A percentile compares a stretch with the other conserved stretches of the same genome.
Conservation (phyloP, 2,329 filamentous ascomycete species). For the Tolypocladium ovalisporum region DNA sequence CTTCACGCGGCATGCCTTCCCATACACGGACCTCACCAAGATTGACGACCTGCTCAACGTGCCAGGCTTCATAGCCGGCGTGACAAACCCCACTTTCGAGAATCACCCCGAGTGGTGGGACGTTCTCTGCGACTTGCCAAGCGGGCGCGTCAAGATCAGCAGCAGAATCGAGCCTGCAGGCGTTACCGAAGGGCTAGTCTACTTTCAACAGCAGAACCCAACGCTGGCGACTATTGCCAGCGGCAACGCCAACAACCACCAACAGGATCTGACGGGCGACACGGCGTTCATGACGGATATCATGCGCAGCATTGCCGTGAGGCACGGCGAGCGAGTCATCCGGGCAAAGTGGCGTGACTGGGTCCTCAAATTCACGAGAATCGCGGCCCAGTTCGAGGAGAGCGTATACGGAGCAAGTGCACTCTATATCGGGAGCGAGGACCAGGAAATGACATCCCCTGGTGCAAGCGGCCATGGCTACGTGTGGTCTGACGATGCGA, state of each 20-base stretch:
- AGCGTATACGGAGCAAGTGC: conserved; percentile 88
- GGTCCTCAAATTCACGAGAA: conserved; percentile 86
- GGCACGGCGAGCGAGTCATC: conserved; percentile 83
- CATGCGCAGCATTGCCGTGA: conserved; percentile 68
- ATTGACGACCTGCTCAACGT: conserved; percentile 94
- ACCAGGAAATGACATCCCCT: conserved; percentile 46
- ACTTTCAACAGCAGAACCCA: conserved; percentile 75
- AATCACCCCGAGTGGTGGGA: conserved; percentile 98
- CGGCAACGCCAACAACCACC: conserved; percentile 26
- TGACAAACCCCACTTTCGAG: conserved; percentile 94
- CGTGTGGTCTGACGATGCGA: conserved; percentile 79
- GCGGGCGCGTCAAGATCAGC: conserved; percentile 89
- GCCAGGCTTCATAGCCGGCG: conserved; percentile 92
- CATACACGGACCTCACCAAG: conserved; percentile 95
- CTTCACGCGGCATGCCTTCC: conserved; percentile 93
- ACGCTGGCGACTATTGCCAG: conserved; percentile 38
- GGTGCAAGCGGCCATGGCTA: conserved; percentile 77
- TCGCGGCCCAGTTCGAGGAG: conserved; percentile 91
- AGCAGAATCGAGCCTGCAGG: conserved; percentile 72
- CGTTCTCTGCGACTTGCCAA: conserved; percentile 83
- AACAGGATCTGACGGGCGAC: conserved; percentile 71
- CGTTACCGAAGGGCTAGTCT: conserved; percentile 72
- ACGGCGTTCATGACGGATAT: conserved; percentile 82
- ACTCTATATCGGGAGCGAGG: conserved; percentile 72
- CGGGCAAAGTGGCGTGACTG: conserved; percentile 89